Percentiles rank a stretch among this genome's conserved stretches.
Conservation (phyloP, 495 filamentous ascomycete species). For the Aspergillus cristatus region DNA sequence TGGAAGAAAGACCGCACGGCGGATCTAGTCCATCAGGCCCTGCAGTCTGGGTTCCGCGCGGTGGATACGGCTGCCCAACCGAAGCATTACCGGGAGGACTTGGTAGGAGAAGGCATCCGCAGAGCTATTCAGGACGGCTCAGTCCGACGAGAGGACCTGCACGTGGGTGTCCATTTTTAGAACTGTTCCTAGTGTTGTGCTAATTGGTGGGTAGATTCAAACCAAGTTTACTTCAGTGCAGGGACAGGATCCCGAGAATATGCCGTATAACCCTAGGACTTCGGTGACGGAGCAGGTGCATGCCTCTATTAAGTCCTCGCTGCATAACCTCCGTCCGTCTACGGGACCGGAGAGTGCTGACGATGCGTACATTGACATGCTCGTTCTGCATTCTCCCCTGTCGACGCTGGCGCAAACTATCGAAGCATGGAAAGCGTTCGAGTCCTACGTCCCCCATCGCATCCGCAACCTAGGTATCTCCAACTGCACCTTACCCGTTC, state of each 20-base stretch:
- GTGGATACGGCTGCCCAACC: constrained; percentile 77
- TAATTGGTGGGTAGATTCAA: constrained; percentile 50
- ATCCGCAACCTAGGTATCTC: constrained; percentile 66
- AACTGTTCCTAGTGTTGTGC: neutral
- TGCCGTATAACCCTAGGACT: constrained; percentile 48
- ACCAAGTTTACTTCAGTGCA: constrained; percentile 65
- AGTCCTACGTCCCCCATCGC: constrained; percentile 51
- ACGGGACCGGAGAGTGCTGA: constrained; percentile 20
- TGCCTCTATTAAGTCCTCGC: constrained; percentile 54
- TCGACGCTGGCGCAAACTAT: constrained; percentile 47
- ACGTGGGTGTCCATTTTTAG: constrained; percentile 24
- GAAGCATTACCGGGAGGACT: constrained; percentile 64
- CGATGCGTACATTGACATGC: constrained; percentile 57
- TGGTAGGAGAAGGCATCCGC: constrained; percentile 58
- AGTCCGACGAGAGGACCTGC: constrained; percentile 51
- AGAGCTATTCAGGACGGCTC: constrained; percentile 47
- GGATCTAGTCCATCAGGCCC: constrained; percentile 57
- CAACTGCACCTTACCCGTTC: constrained; percentile 49
- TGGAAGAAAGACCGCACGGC: constrained; percentile 71
- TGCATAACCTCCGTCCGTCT: constrained; percentile 49
- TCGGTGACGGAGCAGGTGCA: constrained; percentile 53
- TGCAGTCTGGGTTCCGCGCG: constrained; percentile 61
- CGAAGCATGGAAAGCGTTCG: constrained; percentile 54
- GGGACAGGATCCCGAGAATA: constrained; percentile 49
- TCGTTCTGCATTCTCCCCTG: constrained; percentile 66